These are phyloP conservation scores for Cephalotrichum gorgonifer DNA, from an alignment of 2,329 filamentous ascomycete genomes.

Conservation along the genomic window DNA sequence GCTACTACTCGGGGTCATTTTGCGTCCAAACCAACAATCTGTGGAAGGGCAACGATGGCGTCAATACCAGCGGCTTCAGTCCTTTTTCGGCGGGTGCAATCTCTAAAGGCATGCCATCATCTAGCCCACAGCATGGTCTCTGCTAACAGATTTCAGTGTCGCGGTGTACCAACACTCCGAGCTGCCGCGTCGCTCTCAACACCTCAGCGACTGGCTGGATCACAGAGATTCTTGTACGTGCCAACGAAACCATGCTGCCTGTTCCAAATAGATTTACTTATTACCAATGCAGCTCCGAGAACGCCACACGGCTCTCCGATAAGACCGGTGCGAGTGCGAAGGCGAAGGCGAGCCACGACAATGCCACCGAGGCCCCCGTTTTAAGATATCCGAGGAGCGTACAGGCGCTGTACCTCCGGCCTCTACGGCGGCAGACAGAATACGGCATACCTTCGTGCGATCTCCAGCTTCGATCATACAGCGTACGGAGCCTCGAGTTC, in stretches of 20 bases:
- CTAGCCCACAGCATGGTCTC: background rate
- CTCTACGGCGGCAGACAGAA: slow-evolving; percentile 63
- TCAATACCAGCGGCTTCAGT: background rate
- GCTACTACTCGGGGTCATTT: background rate
- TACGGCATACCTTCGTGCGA: slow-evolving; percentile 80
- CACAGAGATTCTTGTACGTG: background rate
- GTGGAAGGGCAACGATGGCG: background rate
- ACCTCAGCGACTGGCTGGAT: background rate
- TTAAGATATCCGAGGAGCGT: slow-evolving; percentile 27
- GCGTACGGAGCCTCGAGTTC: slow-evolving; percentile 80
- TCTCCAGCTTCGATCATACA: slow-evolving; percentile 88
- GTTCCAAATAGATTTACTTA: background rate
- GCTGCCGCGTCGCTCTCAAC: background rate
- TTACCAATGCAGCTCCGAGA: background rate
- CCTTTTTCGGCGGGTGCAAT: background rate
- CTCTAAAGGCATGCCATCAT: background rate
- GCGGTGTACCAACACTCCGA: background rate
- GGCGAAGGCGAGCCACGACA: too few relatives aligned
- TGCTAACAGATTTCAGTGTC: background rate
- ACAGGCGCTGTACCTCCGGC: slow-evolving; percentile 77
- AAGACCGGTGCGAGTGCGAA: background rate
- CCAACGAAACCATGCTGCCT: background rate
- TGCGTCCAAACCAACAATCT: background rate
- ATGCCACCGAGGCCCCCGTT: background rate
- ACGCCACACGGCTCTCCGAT: background rate